Evolutionary conservation across 148 eudicot genomes (phyloP), one percentile per base, ranked within the genome.

Genomic region (Chenopodium formosanum): DNA sequence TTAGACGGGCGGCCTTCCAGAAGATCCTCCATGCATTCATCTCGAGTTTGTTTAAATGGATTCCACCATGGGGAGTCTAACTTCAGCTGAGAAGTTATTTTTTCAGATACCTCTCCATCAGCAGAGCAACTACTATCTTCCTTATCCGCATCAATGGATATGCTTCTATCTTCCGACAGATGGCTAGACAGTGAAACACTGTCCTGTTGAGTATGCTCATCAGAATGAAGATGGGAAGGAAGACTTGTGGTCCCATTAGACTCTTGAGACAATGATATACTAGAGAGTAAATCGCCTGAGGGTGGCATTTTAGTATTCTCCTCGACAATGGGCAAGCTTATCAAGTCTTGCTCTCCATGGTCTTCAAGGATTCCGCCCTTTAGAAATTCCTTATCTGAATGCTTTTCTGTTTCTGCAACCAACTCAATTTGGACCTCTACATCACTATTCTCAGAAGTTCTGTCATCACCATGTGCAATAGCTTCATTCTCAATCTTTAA

Each of bases 11-110:
- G 77, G 65, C 91, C 91, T 78, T 82, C 81, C 4, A 77, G 86
- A 77, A 91, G 86, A 80, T 92, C 90, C 70, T 82, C 84, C 88
- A 91, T 81, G 87, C 86, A 91, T 31, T 88, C 88, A 60, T 85
- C 84, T 62, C 88, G 85, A 75, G 92, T 86, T 82, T 87, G 90
- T 4, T 85, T 16, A 83, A 91, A 90, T 1, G 97, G 87, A 62
- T 80, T 81, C 99, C 99, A 96, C 87, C 91, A 85, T 73, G 74
- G 82, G 8, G 86, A 53, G 83, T 81, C 94, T 16, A 79, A 64
- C 71, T 80, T 83, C 48, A 83, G 53, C 32, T 66, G 79, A 65
- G 80, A 58, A 19, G 65, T 48, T 29, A 40, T 80, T 66, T 84
- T 84, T 69, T 82, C 83, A 77, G 76, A 78, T 63, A 13, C 74